Conservation (phyloP, 2,329 filamentous ascomycete genomes). For the Nemania bipapillata region DNA sequence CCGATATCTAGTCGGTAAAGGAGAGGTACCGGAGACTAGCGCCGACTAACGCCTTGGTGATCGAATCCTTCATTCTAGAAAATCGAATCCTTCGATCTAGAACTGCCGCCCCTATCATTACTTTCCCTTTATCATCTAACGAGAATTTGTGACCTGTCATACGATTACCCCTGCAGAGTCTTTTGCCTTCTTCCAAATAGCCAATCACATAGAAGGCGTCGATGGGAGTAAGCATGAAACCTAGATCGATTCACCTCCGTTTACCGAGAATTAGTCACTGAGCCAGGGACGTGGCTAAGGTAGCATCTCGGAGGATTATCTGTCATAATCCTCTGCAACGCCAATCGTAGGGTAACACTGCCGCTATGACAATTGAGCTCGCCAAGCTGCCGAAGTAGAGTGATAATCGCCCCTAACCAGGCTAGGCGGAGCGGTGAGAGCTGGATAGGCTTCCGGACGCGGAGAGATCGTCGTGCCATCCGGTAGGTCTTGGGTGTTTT, state of each 20-base stretch:
- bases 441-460: background rate
- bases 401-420: background rate
- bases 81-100: background rate
- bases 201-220: background rate
- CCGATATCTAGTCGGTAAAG: background rate
- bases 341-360: background rate
- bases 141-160: background rate
- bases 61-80: slow-evolving; percentile 1
- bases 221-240: background rate
- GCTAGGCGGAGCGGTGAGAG: background rate
- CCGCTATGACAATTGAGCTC: background rate
- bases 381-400: background rate
- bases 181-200: background rate
- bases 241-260: background rate
- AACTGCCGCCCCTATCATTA: background rate
- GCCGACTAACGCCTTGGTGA: background rate
- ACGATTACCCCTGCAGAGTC: background rate
- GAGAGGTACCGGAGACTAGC: background rate
- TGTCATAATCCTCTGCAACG: background rate
- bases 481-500: background rate
- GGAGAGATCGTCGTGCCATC: background rate
- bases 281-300: background rate
- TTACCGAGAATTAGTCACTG: background rate
- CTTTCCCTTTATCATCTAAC: background rate
- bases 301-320: background rate